These are phyloP conservation scores for Cutaneotrichosporon sp. DNA, from an alignment of 1,284 basidiomycete genomes.

Conservation along the genomic window DNA sequence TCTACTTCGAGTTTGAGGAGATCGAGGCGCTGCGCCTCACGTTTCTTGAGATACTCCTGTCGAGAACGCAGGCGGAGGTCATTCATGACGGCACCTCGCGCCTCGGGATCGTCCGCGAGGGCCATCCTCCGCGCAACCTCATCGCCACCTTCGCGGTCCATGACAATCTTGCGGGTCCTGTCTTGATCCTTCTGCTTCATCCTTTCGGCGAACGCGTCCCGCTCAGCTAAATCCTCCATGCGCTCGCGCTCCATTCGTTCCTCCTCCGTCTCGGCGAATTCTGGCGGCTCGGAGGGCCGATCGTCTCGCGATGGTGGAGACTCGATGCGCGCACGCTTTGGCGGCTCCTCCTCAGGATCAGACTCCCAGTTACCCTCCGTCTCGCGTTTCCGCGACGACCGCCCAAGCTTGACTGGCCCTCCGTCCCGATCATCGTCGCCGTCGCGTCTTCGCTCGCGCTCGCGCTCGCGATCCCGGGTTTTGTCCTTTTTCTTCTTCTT, in stretches of 20 bases:
- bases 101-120: constrained; percentile 77
- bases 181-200: constrained; percentile 77
- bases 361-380: constrained; percentile 51
- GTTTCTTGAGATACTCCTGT: constrained; percentile 91
- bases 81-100: constrained; percentile 72
- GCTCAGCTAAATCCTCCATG: constrained; percentile 70
- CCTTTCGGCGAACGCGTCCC: constrained; percentile 89
- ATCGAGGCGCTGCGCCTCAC: constrained; percentile 93
- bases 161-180: constrained; percentile 82
- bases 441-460: constrained; percentile 11
- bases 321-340: constrained; percentile 47
- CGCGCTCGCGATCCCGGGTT: constrained; percentile 47
- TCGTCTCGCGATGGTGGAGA: constrained; percentile 30
- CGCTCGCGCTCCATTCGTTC: constrained; percentile 67
- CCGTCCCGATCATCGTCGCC: constrained; percentile 20
- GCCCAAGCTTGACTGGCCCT: constrained; percentile 53
- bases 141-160: constrained; percentile 76
- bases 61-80: constrained; percentile 77
- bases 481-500: constrained; percentile 48
- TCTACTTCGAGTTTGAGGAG: constrained; percentile 85
- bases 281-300: constrained; percentile 16
- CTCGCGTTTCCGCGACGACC: constrained; percentile 67
- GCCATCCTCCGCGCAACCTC: constrained; percentile 75
- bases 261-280: constrained; percentile 58
- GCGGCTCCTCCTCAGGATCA: constrained; percentile 56